Percentiles rank a stretch among this genome's conserved stretches.
phyloP scores from a whole-genome alignment of 805 yeast genomes.

The Ogataea corticis region DNA sequence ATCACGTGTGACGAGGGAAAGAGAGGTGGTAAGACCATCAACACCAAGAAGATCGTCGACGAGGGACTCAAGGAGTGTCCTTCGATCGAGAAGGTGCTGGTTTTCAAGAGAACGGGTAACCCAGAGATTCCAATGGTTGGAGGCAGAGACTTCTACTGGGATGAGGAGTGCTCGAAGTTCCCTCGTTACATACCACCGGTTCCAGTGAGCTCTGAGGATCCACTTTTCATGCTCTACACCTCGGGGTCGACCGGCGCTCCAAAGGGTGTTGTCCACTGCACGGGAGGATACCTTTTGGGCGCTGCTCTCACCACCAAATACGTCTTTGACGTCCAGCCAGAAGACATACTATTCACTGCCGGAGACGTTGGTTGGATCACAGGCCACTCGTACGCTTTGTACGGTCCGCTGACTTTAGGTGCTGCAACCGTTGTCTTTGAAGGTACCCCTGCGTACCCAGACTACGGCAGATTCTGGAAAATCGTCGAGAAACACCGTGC shows the following conservation, averaged over 20 bases:
- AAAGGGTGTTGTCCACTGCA: conserved; percentile 94
- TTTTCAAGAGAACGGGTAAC: conserved; percentile 84
- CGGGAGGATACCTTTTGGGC: conserved; percentile 93
- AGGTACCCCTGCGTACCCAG: conserved; percentile 97
- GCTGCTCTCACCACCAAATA: conserved; percentile 90
- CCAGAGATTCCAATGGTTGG: conserved; percentile 64
- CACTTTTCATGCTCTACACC: conserved; percentile 91
- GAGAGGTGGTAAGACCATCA: conserved; percentile 92
- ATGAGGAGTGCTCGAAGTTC: conserved; percentile 78
- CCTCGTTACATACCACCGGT: conserved; percentile 86
- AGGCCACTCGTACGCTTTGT: conserved; percentile 93
- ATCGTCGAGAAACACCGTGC: conserved; percentile 89
- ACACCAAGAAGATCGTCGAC: conserved; percentile 92
- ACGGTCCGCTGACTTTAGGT: conserved; percentile 89
- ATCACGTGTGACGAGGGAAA: conserved; percentile 95
- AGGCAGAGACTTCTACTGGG: conserved; percentile 95
- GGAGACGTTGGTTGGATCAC: conserved; percentile 99
- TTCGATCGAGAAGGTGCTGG: conserved; percentile 78
- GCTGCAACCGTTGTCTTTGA: conserved; percentile 92
- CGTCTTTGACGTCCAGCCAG: conserved; percentile 88
- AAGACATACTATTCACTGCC: conserved; percentile 90
- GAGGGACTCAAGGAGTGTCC: conserved; percentile 82
- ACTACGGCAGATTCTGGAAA: conserved; percentile 94
- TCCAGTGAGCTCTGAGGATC: conserved; percentile 90
- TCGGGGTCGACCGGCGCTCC: conserved; percentile 99